Evolutionary conservation across 23 red algal species (phyloP).

Genomic region (Gracilaria vermiculophylla): DNA sequence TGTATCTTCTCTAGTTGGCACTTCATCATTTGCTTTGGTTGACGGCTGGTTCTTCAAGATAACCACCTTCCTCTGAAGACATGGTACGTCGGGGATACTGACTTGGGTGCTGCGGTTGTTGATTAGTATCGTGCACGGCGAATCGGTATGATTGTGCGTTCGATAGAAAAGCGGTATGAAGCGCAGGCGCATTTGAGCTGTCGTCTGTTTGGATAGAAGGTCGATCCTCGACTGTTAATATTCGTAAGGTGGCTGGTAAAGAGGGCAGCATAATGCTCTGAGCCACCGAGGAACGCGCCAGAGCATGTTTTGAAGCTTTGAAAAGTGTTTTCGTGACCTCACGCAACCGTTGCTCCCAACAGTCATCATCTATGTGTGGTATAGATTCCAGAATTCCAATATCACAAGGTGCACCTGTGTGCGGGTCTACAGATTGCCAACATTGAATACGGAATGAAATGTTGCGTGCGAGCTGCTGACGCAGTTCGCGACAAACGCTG

Average conservation of each 20-base stretch:
- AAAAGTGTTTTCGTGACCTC: constrained; percentile 61
- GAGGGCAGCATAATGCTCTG: constrained; percentile 68
- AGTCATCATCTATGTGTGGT: constrained; percentile 29
- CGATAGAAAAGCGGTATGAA: background rate
- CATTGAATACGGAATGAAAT: constrained; percentile 70
- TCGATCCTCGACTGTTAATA: background rate
- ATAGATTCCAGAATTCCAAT: constrained; percentile 57
- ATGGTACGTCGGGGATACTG: background rate
- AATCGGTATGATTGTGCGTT: background rate
- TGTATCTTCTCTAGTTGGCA: background rate
- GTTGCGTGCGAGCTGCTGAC: constrained; percentile 36
- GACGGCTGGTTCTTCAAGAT: background rate
- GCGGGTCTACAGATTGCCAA: constrained; percentile 50
- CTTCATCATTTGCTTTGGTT: background rate
- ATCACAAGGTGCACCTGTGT: constrained; percentile 49
- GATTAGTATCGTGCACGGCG: background rate
- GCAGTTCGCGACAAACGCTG: constrained; percentile 55
- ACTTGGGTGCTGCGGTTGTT: background rate
- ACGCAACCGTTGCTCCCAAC: constrained; percentile 61
- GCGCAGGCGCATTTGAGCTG: background rate
- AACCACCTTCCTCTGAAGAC: background rate
- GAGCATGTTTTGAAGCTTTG: constrained; percentile 44
- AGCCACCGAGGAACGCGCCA: constrained; percentile 42
- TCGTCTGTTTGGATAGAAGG: background rate
- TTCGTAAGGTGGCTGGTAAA: constrained; percentile 38